Evolutionary conservation across 306 rosid species (phyloP).

Genomic region (Lathyrus sativus): DNA sequence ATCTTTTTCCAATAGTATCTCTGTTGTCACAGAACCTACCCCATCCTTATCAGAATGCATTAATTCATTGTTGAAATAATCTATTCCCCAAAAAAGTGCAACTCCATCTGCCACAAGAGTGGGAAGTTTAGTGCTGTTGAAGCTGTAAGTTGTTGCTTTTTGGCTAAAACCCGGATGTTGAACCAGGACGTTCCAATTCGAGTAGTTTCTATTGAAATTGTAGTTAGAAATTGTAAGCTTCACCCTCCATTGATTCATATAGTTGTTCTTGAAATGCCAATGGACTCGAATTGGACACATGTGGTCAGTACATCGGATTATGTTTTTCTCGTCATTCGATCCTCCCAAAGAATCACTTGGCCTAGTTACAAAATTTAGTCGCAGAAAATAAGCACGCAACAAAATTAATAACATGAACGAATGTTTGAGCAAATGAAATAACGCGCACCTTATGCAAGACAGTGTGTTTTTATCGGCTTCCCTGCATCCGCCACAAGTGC

Average conservation of each 20-base stretch:
- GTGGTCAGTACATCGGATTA: constrained; percentile 62
- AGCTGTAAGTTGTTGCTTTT: constrained; percentile 54
- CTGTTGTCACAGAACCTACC: constrained; percentile 58
- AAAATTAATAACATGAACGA: neutral
- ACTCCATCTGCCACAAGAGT: constrained; percentile 65
- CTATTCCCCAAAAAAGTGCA: constrained; percentile 77
- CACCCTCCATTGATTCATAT: constrained; percentile 69
- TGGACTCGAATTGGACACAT: constrained; percentile 85
- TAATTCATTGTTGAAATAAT: constrained; percentile 56
- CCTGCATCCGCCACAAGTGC: constrained; percentile 84
- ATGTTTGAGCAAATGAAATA: neutral
- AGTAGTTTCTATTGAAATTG: constrained; percentile 55
- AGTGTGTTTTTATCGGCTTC: constrained; percentile 39
- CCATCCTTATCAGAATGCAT: constrained; percentile 41
- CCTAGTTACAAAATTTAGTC: constrained; percentile 38
- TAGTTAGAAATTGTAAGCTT: constrained; percentile 81
- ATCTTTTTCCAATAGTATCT: constrained; percentile 64
- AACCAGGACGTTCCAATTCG: constrained; percentile 73
- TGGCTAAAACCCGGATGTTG: constrained; percentile 71
- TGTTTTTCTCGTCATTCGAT: constrained; percentile 22
- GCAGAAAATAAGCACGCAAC: neutral
- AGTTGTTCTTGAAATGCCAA: constrained; percentile 77
- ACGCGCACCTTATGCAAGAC: constrained; percentile 55
- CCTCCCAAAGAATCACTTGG: constrained; percentile 30
- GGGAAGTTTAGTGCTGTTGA: constrained; percentile 65